Evolutionary conservation across 192 early-diverging fungal species (phyloP), one percentile per base, ranked within the genome.

Genomic region (Coemansia sp.): DNA sequence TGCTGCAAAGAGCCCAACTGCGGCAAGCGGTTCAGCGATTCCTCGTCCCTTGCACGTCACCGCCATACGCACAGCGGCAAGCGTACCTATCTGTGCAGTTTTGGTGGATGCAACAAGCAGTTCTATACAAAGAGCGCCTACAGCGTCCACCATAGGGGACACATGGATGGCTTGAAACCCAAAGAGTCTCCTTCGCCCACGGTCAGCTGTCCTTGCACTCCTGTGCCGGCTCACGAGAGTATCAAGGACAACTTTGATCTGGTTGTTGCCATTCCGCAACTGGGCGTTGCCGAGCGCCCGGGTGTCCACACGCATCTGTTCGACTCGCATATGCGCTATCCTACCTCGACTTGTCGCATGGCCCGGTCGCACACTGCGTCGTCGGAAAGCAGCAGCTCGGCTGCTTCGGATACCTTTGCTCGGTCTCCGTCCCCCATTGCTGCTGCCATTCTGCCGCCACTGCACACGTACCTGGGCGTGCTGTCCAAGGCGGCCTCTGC

Each of bases 41-140:
- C 85, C 27, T 88, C 86, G 17, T 87, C 85, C 18, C 78, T 91
- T 34, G 85, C 86, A 0, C 78, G 88, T 40, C 88, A 91, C 61
- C 80, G 87, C 26, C 80, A 86, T 43, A 86, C 84, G 1, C 88
- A 91, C 58, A 85, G 84, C 50, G 87, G 86, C 34, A 87, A 87
- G 58, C 78, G 88, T 38, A 85, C 88, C 1, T 91, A 86, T 66
- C 74, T 78, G 5, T 89, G 87, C 50, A 29, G 45, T 27, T 76
- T 68, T 30, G 54, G 37, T 29, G 48, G 55, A 36, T 76, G 72
- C 64, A 60, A 76, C 72, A 76, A 76, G 67, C 50, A 58, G 51
- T 71, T 69, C 39, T 69, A 59, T 57, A 58, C 64, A 20, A 67
- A 67, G 53, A 53, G 64, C 46, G 64, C 64, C 32, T 59, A 59